Evolutionary conservation across 148 eudicot genomes (phyloP).

Genomic region (Chenopodium album): DNA sequence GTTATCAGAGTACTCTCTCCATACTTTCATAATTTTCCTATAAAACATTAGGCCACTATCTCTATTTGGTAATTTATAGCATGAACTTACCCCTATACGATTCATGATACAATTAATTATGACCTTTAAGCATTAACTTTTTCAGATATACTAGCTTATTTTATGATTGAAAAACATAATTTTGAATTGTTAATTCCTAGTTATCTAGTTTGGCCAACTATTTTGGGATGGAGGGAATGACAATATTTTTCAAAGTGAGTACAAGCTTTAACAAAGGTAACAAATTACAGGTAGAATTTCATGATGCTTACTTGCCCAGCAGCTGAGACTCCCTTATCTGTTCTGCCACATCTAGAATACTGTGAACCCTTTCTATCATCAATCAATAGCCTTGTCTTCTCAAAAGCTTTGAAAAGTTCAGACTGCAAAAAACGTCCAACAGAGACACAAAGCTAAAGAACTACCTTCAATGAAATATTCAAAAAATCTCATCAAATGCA

Average conservation of each 20-base stretch:
- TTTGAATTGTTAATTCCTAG: not conserved
- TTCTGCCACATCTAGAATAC: conserved; percentile 95
- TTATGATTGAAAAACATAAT: not conserved
- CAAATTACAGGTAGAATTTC: not conserved
- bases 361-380: conserved; percentile 65
- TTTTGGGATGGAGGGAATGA: not conserved
- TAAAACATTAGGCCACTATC: not conserved
- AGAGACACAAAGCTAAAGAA: conserved; percentile 20
- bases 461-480: not conserved
- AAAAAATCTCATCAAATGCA: not conserved
- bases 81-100: not conserved
- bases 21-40: not conserved
- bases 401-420: conserved; percentile 81
- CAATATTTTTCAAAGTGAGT: not conserved
- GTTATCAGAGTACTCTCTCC: not conserved
- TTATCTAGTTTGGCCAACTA: not conserved
- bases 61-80: not conserved
- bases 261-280: not conserved
- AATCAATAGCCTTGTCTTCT: conserved; percentile 61
- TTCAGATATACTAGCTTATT: too few species aligned
- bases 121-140: not conserved
- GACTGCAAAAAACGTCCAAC: conserved; percentile 49
- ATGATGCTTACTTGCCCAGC: conserved; percentile 71
- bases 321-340: conserved; percentile 96
- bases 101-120: too few species aligned